phyloP scores from a whole-genome alignment of 768 basidiomycete species.

The Suillus subaureus region DNA sequence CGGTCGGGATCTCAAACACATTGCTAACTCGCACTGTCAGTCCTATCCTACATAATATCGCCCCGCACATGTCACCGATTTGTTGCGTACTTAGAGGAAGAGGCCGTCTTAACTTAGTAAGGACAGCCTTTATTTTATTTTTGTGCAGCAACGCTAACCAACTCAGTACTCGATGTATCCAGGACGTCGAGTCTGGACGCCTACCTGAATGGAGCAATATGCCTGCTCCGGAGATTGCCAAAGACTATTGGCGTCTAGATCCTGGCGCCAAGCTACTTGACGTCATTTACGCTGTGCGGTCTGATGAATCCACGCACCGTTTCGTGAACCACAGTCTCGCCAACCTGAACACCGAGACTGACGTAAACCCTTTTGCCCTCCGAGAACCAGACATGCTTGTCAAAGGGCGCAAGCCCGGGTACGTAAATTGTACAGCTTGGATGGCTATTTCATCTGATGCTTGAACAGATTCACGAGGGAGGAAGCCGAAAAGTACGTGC shows the following conservation, averaged over 20 bases:
- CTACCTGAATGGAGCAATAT: constrained; percentile 79
- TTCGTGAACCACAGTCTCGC: constrained; percentile 97
- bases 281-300: constrained; percentile 88
- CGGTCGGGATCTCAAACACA: constrained; percentile 12
- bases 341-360: constrained; percentile 72
- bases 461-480: constrained; percentile 60
- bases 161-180: constrained; percentile 74
- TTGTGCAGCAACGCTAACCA: constrained; percentile 17
- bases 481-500: constrained; percentile 67
- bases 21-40: constrained; percentile 38
- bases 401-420: constrained; percentile 80
- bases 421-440: constrained; percentile 31
- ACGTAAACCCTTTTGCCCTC: constrained; percentile 89
- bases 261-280: constrained; percentile 80
- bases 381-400: constrained; percentile 85
- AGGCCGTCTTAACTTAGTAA: constrained; percentile 91
- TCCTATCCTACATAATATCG: constrained; percentile 77
- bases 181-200: constrained; percentile 79
- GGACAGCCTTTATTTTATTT: constrained; percentile 31
- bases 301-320: constrained; percentile 90
- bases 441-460: constrained; percentile 1
- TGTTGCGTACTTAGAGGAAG: constrained; percentile 92
- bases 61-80: constrained; percentile 85
- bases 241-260: constrained; percentile 90
- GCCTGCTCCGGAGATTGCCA: constrained; percentile 86